Conservation (phyloP, 2,329 filamentous ascomycete genomes). For the Rhynchosporium agropyri region DNA sequence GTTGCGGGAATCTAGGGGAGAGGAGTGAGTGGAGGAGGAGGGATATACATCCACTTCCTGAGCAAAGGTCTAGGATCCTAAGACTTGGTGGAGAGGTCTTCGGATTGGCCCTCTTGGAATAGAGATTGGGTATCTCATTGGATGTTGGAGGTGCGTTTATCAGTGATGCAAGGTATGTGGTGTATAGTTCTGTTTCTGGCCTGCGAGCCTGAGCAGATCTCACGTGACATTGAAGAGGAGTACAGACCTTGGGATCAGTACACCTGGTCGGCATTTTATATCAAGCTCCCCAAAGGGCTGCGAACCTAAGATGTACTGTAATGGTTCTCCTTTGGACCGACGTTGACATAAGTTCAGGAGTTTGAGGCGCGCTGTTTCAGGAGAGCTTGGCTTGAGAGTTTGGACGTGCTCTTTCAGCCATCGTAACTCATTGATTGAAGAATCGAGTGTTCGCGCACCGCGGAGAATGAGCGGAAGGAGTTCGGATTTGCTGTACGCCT, state of each 20-base stretch:
- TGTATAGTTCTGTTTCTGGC: conserved; percentile 73
- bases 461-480: conserved; percentile 64
- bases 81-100: conserved; percentile 43
- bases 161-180: conserved; percentile 52
- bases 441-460: conserved; percentile 63
- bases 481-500: conserved; percentile 56
- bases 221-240: conserved; percentile 17
- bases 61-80: conserved; percentile 81
- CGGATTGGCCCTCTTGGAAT: not conserved
- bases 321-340: conserved; percentile 66
- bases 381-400: not conserved
- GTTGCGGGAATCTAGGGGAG: conserved; percentile 10
- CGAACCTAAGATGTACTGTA: conserved; percentile 87
- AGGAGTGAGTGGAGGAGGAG: conserved; percentile 62
- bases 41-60: conserved; percentile 88
- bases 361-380: conserved; percentile 18
- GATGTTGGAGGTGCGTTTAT: not conserved
- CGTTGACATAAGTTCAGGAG: conserved; percentile 51
- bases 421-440: conserved; percentile 68
- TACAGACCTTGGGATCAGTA: conserved; percentile 77
- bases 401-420: conserved; percentile 69
- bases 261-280: conserved; percentile 73
- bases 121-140: not conserved
- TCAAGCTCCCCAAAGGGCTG: conserved; percentile 88
- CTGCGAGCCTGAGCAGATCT: conserved; percentile 40